These are phyloP conservation scores for Fusarium odoratissimum DNA, from an alignment of 2,329 filamentous ascomycete species.

Conservation along the genomic window DNA sequence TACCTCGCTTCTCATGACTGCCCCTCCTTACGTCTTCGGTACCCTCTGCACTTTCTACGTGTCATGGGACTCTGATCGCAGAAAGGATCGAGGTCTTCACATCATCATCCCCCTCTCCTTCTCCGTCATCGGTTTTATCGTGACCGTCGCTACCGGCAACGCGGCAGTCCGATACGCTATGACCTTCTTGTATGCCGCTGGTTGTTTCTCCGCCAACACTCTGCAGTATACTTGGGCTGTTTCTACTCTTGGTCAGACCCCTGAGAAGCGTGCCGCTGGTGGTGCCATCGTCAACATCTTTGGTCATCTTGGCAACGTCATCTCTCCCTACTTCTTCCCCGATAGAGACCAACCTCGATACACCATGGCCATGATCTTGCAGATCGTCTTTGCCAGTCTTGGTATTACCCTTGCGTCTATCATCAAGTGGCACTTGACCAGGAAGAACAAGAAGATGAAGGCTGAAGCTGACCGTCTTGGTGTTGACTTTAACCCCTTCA, in stretches of 20 bases:
- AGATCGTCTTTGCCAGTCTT: constrained; percentile 28
- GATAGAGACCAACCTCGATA: constrained; percentile 46
- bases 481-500: constrained; percentile 30
- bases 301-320: constrained; percentile 53
- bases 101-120: constrained; percentile 66
- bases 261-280: constrained; percentile 53
- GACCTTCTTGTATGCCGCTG: constrained; percentile 38
- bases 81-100: constrained; percentile 71
- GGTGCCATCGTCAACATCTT: constrained; percentile 53
- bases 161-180: constrained; percentile 36
- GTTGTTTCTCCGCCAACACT: constrained; percentile 47
- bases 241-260: constrained; percentile 49
- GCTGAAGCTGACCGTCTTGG: constrained; percentile 27
- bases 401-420: constrained; percentile 14
- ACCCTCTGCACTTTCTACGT: constrained; percentile 67
- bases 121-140: constrained; percentile 67
- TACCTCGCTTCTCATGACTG: constrained; percentile 65
- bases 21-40: constrained; percentile 67
- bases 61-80: constrained; percentile 70
- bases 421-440: constrained; percentile 30
- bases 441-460: constrained; percentile 35
- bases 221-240: constrained; percentile 52
- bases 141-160: constrained; percentile 66
- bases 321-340: constrained; percentile 54
- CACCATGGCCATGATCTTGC: constrained; percentile 44